phyloP scores from a whole-genome alignment of 176 grass and related monocot genomes.

The Eragrostis nindensis region DNA sequence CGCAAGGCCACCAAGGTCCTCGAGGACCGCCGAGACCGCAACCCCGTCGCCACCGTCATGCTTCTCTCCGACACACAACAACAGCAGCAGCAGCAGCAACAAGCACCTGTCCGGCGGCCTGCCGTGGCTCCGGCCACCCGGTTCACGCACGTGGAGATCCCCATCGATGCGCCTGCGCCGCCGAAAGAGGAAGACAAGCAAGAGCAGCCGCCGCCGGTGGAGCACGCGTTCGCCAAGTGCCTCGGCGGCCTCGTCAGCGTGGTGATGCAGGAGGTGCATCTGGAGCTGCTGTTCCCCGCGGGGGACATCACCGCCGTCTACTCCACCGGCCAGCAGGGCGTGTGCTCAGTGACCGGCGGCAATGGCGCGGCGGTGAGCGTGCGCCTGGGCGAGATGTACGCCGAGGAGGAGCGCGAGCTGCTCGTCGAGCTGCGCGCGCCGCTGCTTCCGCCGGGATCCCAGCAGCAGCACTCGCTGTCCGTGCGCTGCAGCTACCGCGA shows the following conservation, averaged over 20 bases:
- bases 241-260: conserved; percentile 86
- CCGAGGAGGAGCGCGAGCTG: conserved; percentile 90
- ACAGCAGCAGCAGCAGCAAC: conserved; percentile 29
- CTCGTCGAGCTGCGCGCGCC: conserved; percentile 83
- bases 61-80: conserved; percentile 76
- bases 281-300: conserved; percentile 62
- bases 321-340: conserved; percentile 53
- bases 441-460: conserved; percentile 20
- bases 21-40: conserved; percentile 85
- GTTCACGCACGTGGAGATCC: conserved; percentile 89
- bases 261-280: conserved; percentile 84
- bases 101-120: conserved; percentile 26
- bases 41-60: conserved; percentile 93
- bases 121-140: conserved; percentile 49
- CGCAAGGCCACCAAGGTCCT: conserved; percentile 94
- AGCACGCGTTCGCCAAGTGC: conserved; percentile 80
- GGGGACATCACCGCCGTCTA: conserved; percentile 88
- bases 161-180: conserved; percentile 43
- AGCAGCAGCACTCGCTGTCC: conserved; percentile 47
- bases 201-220: conserved; percentile 12
- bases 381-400: conserved; percentile 77
- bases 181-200: conserved; percentile 4
- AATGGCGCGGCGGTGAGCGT: conserved; percentile 30
- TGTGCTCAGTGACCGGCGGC: conserved; percentile 23
- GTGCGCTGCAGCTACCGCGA: conserved; percentile 70